A percentile compares a stretch with the other conserved stretches of the same genome.
phyloP scores from a whole-genome alignment of 331 rosid species.

The Pyracantha coccinea region DNA sequence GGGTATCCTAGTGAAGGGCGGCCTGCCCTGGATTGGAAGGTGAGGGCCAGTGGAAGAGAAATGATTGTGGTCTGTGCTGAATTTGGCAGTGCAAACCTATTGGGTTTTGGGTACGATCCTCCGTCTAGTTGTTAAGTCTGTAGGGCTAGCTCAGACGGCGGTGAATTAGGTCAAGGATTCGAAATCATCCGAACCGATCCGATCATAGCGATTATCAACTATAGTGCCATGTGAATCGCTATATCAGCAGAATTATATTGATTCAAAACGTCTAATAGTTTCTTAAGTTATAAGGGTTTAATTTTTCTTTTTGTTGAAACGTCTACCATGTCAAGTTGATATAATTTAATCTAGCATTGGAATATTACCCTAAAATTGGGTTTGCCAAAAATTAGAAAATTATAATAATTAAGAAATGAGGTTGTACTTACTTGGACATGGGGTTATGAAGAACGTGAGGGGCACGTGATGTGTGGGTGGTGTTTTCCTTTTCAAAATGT shows the following conservation, averaged over 20 bases:
- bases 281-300: too few relatives aligned
- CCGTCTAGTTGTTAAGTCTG: background rate
- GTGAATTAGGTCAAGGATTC: background rate
- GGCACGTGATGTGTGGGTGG: slow-evolving; percentile 10
- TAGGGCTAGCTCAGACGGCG: background rate
- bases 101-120: background rate
- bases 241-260: fast-evolving
- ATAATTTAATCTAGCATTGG: too few relatives aligned
- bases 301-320: too few relatives aligned
- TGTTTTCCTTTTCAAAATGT: background rate
- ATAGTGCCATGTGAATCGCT: too few relatives aligned
- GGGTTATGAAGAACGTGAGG: background rate
- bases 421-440: too few relatives aligned
- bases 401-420: too few relatives aligned
- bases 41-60: background rate
- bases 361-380: too few relatives aligned
- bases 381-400: too few relatives aligned
- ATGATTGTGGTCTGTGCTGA: background rate
- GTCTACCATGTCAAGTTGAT: too few relatives aligned
- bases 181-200: background rate
- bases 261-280: too few relatives aligned
- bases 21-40: background rate
- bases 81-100: background rate
- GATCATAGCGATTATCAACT: too few relatives aligned
- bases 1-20: background rate